Percentiles rank a stretch among this genome's conserved stretches.
phyloP scores from a whole-genome alignment of 2,329 filamentous ascomycete species.

The Stachybotrys chartarum region DNA sequence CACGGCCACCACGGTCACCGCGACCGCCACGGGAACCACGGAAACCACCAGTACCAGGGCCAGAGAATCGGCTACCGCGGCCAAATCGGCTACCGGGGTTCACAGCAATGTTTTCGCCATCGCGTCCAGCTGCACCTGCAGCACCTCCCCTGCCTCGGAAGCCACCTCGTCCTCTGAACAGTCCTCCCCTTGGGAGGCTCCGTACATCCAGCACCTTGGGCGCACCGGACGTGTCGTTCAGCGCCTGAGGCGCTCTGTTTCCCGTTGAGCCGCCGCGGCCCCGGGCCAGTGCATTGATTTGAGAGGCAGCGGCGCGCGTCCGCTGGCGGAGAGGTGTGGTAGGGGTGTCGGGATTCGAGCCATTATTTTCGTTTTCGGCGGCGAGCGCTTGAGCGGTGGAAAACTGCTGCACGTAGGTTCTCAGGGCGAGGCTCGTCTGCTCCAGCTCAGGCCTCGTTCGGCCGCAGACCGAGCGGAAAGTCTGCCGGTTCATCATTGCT shows the following conservation, averaged over 20 bases:
- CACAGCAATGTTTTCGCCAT: not conserved
- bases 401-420: constrained; percentile 26
- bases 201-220: constrained; percentile 32
- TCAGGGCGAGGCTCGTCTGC: constrained; percentile 21
- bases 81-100: constrained; percentile 3
- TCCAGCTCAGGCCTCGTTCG: constrained; percentile 26
- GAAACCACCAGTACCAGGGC: constrained; percentile 1
- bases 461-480: constrained; percentile 28
- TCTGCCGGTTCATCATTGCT: constrained; percentile 28
- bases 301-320: constrained; percentile 23
- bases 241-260: not conserved
- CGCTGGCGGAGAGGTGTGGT: constrained; percentile 14
- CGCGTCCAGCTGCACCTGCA: not conserved
- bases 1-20: constrained; percentile 11
- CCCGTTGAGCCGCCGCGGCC: constrained; percentile 6
- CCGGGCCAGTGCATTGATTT: constrained; percentile 23
- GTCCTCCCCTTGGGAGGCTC: constrained; percentile 22
- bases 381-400: constrained; percentile 29
- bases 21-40: constrained; percentile 9
- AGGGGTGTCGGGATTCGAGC: constrained; percentile 6
- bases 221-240: constrained; percentile 6
- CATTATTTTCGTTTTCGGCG: constrained; percentile 17
- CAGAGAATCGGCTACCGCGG: not conserved
- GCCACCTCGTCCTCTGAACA: constrained; percentile 12
- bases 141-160: constrained; percentile 17